These are phyloP conservation scores for Trichoderma sp. DNA, from an alignment of 2,329 filamentous ascomycete genomes.

Conservation along the genomic window DNA sequence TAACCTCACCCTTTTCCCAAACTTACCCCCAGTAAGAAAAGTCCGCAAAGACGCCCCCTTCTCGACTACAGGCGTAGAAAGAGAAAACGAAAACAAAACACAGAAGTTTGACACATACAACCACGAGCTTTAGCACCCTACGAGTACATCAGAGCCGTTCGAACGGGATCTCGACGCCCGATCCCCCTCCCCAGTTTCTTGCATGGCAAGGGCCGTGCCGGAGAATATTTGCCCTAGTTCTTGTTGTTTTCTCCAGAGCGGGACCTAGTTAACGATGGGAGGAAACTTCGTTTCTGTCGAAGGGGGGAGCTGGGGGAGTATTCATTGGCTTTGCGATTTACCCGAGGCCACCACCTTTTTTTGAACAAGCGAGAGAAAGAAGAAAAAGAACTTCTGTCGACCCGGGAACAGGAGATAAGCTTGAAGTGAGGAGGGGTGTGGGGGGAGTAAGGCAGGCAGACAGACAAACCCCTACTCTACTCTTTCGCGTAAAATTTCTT, in stretches of 20 bases:
- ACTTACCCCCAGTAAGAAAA: neutral
- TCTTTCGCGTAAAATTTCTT: neutral
- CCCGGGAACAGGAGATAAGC: neutral
- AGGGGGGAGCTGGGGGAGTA: neutral
- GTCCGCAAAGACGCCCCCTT: neutral
- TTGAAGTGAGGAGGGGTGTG: neutral
- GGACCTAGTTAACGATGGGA: neutral
- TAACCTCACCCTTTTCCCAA: neutral
- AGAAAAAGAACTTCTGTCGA: neutral
- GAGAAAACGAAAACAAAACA: neutral
- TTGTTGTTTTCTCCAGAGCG: neutral
- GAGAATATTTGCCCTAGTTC: neutral
- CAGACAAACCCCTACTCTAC: neutral
- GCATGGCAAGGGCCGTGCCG: neutral
- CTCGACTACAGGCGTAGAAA: neutral
- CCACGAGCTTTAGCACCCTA: conserved; percentile 1
- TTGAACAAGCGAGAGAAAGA: neutral
- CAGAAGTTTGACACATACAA: neutral
- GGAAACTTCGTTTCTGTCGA: neutral
- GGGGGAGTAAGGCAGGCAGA: neutral
- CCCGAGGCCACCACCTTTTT: neutral
- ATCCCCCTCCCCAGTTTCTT: neutral
- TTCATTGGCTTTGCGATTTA: neutral
- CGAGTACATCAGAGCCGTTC: neutral
- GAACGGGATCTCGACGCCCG: neutral